Base-by-base conservation (phyloP, 371 early-diverging fungal genomes). In the Lichtheimia ramosa region DNA sequence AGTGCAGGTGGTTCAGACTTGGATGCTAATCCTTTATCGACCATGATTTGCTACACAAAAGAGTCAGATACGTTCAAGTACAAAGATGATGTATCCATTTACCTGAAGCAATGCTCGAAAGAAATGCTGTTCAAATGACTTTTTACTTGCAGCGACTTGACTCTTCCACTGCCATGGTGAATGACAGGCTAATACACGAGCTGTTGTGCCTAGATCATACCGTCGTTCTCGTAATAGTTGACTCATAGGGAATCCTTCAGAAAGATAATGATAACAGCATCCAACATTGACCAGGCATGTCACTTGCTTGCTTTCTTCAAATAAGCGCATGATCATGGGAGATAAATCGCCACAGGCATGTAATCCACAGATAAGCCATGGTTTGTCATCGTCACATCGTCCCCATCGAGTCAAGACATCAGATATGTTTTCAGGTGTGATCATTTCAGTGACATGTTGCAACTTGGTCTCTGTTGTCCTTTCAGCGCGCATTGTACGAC, bases 341-440 rank as follows among this genome's bases (percentile, higher is more conserved):
- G 91, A 82, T 49, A 95, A 63, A 62, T 94, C 89, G 2, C 95
- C 95, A 61, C 95, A 95, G 0, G 95, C 84, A 59, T 95, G 94
- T 13, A 95, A 74, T 3, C 95, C 94, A 61, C 91, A 90, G 0
- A 93, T 69, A 41, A 92, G 68, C 90, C 91, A 93, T 16, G 72
- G 46, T 25, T 69, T 56, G 13, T 64, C 56, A 3, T 58, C 60
- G n/a, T 55, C 43, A 46, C 61, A 54, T 27, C 46, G 28, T 24
- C 74, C 63, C 77, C 77, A 75, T 53, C 67, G 64, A 3, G 71
- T 51, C 8, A 85, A 67, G 0, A 85, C 66, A 6, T 63, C 69
- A 0, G 83, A 78, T 12, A 82, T 65, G 10, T 82, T 83, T 5
- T 82, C 73, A 1, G 75, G 81, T 2, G 83, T 82, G 18, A 85